Evolutionary conservation across 352 stramenopile genomes (phyloP).

Genomic region (Globisporangium cederbergense): DNA sequence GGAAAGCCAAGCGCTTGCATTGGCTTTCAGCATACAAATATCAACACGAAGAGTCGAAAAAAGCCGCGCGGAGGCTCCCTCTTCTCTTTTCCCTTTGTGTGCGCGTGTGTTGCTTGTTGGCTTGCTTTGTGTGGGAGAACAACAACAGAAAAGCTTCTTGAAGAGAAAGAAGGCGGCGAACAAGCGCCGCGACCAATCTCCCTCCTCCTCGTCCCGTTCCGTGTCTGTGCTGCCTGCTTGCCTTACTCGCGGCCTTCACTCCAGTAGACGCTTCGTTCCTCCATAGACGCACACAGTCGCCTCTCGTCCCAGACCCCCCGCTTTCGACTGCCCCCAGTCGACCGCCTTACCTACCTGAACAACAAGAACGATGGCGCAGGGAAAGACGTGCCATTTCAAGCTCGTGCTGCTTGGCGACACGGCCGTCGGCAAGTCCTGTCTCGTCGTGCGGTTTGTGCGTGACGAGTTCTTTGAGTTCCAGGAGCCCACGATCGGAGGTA

Average conservation of each 20-base stretch:
- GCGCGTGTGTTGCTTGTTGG: not conserved
- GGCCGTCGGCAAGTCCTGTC: conserved; percentile 99
- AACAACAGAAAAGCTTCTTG: conserved; percentile 18
- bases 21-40: not conserved
- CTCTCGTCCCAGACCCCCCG: not conserved
- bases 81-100: not conserved
- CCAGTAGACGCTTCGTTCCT: not conserved
- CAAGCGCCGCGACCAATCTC: conserved; percentile 12
- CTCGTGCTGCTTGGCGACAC: conserved; percentile 99
- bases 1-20: not conserved
- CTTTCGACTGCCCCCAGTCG: not conserved
- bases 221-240: not conserved
- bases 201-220: not conserved
- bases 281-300: conserved; percentile 1
- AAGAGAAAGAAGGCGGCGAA: conserved; percentile 13
- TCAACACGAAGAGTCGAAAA: not conserved
- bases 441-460: conserved; percentile 98
- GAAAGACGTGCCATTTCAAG: conserved; percentile 97
- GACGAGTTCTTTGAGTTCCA: conserved; percentile 99
- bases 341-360: not conserved
- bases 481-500: conserved; percentile 95
- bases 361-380: conserved; percentile 62
- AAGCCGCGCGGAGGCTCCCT: not conserved
- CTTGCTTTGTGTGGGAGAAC: conserved; percentile 10
- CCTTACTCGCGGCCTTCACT: too few species aligned